Evolutionary conservation across 352 stramenopile species (phyloP), one percentile per base, ranked within the genome.

Genomic region (Phytophthora sojae): DNA sequence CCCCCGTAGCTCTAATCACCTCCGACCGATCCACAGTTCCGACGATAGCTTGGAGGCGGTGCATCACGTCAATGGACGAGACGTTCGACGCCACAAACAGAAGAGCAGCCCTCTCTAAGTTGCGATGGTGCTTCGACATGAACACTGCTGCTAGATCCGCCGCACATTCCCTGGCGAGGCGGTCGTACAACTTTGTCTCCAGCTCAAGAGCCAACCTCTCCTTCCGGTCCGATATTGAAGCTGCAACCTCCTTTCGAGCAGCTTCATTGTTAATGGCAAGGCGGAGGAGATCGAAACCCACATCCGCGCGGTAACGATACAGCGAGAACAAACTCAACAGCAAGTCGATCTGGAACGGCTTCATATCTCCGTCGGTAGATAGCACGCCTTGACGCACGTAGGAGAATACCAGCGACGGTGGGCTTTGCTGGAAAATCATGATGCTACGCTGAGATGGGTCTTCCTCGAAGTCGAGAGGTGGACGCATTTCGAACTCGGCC

Each of bases 291-390:
- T 89, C 81, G 15, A 80, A 73, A 2, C 87, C 87, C 1, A 96
- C 87, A 57, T 96, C 87, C 23, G 89, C 89, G n/a, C 89, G 86
- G 66, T 94, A 96, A 4, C 89, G 82, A 67, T 96, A 96, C 51
- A 95, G 69, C 14, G 89, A 95, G 60, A 94, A 96, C 17, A 95
- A 68, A 60, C 87, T 96, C 29, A 96, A 60, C 3, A 95, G 54
- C 42, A 96, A 67, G 63, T 96, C 89, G 29, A 96, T 79, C 57
- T 91, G 85, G 32, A 82, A 84, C 35, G 81, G 67, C 44, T 63
- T 76, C 57, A 86, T 71, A 8, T 59, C 61, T 12, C 58, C 57
- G 1, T 66, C 50, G 3, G 44, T 73, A n/a, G 67, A 79, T 8
- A 81, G 14, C 1, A 90, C 67, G 30, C 75, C 74, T 56, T 90